Percentiles rank a stretch among this genome's conserved stretches.
Evolutionary conservation across 2,329 filamentous ascomycete species (phyloP).

Genomic region (Capronia coronata): DNA sequence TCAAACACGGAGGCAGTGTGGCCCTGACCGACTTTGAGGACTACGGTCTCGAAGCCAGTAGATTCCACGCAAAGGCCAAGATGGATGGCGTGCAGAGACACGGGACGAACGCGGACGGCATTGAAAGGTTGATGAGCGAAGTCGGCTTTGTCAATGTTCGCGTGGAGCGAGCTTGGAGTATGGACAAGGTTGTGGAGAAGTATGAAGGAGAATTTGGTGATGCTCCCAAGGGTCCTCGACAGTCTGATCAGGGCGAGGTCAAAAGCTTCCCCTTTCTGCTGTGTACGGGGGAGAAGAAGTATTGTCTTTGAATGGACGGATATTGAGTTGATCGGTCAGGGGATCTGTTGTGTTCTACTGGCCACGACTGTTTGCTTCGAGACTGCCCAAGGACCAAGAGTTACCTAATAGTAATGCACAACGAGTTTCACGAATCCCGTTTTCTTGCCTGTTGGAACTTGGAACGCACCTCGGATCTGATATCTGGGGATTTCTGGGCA

Average conservation of each 20-base stretch:
- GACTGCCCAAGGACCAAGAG: no score
- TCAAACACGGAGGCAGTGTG: slow-evolving; percentile 45
- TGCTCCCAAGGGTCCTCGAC: not conserved
- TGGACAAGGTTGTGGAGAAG: slow-evolving; percentile 47
- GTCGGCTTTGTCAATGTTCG: slow-evolving; percentile 46
- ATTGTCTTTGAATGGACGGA: slow-evolving; percentile 9
- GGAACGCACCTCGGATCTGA: not conserved
- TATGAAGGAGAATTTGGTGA: slow-evolving; percentile 37
- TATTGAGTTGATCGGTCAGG: not conserved
- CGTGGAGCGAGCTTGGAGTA: slow-evolving; percentile 45
- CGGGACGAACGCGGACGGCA: slow-evolving; percentile 42
- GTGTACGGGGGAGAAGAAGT: slow-evolving; percentile 33
- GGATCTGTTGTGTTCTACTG: no score
- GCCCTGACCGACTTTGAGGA: slow-evolving; percentile 55
- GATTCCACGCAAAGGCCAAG: slow-evolving; percentile 49
- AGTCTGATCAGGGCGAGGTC: slow-evolving; percentile 30
- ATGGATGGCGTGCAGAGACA: slow-evolving; percentile 51
- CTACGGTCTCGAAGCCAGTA: slow-evolving; percentile 46
- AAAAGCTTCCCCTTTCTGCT: slow-evolving; percentile 41
- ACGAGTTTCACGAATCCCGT: no score
- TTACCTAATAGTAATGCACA: no score
- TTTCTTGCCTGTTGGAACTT: not conserved
- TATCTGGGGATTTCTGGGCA: not conserved
- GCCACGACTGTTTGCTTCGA: no score
- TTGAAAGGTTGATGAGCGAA: slow-evolving; percentile 40